Base-by-base conservation (phyloP, 768 basidiomycete species). In the Galerina sulciceps region DNA sequence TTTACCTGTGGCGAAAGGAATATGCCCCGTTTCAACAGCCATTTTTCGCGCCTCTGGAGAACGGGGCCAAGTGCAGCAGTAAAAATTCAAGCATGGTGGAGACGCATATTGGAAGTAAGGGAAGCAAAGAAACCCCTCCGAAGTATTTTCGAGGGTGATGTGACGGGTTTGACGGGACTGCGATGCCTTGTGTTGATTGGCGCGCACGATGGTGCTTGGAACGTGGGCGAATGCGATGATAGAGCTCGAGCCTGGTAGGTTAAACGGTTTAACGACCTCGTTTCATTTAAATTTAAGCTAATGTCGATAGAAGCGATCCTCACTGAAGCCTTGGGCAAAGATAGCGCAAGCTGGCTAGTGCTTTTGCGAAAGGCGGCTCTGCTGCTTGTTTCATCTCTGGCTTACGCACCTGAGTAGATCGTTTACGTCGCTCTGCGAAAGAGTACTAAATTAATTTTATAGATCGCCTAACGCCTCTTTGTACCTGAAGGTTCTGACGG, bases 101-200 rank as follows among this genome's bases (percentile, higher is more conserved):
- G n/a, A n/a, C n/a, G n/a, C n/a, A n/a, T n/a, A n/a, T n/a, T n/a
- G n/a, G n/a, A n/a, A n/a, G n/a, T n/a, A n/a, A n/a, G n/a, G n/a
- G n/a, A n/a, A n/a, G n/a, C n/a, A n/a, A n/a, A n/a, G n/a, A n/a
- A n/a, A n/a, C n/a, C n/a, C n/a, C n/a, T n/a, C n/a, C n/a, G n/a
- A n/a, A n/a, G n/a, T n/a, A n/a, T n/a, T n/a, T n/a, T n/a, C n/a
- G n/a, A n/a, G n/a, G n/a, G n/a, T n/a, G n/a, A n/a, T n/a, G n/a
- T n/a, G n/a, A n/a, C n/a, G n/a, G n/a, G n/a, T n/a, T 63, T 91
- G 47, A 81, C 76, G 9, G 88, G 84, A 9, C 70, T 91, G 64
- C 73, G 92, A 55, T 87, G 84, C 69, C 76, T 91, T 18, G 84
- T 88, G 18, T 78, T 92, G 20, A 76, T 89, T 48, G 86, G 85